Conservation (phyloP, 2,329 filamentous ascomycete species). For the Tolypocladium tropicale region DNA sequence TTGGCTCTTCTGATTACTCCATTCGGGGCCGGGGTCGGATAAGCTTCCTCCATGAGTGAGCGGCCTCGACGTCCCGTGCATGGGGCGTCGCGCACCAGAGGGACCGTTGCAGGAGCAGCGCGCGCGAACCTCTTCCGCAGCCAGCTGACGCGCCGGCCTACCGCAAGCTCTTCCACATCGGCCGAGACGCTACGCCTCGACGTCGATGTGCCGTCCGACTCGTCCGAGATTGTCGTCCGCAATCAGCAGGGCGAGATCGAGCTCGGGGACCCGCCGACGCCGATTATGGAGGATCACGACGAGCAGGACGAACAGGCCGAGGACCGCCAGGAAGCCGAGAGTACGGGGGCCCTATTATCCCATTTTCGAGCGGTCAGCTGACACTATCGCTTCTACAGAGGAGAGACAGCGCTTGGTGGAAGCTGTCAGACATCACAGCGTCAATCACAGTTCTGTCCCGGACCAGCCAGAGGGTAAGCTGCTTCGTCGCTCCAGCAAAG, state of each 20-base stretch:
- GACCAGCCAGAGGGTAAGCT: constrained; percentile 55
- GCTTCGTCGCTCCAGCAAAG: neutral
- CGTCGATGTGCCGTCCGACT: constrained; percentile 32
- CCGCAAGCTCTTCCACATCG: constrained; percentile 27
- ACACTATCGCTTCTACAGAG: constrained; percentile 23
- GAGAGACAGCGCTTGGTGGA: constrained; percentile 52
- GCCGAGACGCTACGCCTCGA: constrained; percentile 40
- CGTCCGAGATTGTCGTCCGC: constrained; percentile 50
- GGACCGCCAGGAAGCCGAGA: constrained; percentile 46
- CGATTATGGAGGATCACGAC: constrained; percentile 42
- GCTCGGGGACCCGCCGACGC: constrained; percentile 45
- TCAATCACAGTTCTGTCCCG: constrained; percentile 41
- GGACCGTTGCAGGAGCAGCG: neutral
- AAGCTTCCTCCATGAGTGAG: neutral
- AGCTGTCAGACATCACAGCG: constrained; percentile 50
- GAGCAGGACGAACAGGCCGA: constrained; percentile 47
- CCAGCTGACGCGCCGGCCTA: constrained; percentile 47
- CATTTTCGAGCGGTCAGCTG: neutral
- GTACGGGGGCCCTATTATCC: constrained; percentile 17
- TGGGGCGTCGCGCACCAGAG: constrained; percentile 2
- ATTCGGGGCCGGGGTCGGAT: neutral
- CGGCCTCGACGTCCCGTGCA: constrained; percentile 1
- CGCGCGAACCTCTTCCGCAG: constrained; percentile 46
- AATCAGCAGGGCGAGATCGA: constrained; percentile 54
- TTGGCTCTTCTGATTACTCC: neutral